These are phyloP conservation scores for Fragilaria crotonensis DNA, from an alignment of 108 stramenopile genomes.

Conservation along the genomic window DNA sequence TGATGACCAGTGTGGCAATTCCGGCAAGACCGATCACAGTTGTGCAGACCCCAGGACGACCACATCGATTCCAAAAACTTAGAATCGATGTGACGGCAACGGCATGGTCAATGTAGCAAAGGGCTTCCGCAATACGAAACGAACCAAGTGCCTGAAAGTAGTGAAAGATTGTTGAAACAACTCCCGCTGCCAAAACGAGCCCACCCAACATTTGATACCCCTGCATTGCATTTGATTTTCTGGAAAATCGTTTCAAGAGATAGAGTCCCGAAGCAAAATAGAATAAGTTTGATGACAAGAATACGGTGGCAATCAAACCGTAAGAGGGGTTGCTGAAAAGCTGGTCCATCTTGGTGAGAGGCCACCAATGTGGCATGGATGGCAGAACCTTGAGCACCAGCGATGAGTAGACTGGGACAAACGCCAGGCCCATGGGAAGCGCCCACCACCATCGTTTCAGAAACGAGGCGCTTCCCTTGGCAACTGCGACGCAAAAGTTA, in stretches of 20 bases:
- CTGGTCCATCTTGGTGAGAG: slow-evolving; percentile 19
- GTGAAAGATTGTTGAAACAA: slow-evolving; percentile 34
- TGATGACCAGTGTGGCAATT: slow-evolving; percentile 5
- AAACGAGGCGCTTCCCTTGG: too few species aligned
- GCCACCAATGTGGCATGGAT: slow-evolving; percentile 31
- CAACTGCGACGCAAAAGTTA: background rate
- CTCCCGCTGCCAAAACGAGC: slow-evolving; percentile 24
- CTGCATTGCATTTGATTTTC: background rate
- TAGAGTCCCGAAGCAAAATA: slow-evolving; percentile 22
- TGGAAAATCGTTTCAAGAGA: slow-evolving; percentile 6
- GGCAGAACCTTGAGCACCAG: slow-evolving; percentile 12
- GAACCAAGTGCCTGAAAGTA: slow-evolving; percentile 31
- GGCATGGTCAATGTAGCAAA: slow-evolving; percentile 41
- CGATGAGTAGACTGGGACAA: slow-evolving; percentile 20
- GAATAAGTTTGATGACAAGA: slow-evolving; percentile 25
- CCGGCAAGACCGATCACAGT: slow-evolving; percentile 20
- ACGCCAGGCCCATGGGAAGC: slow-evolving; percentile 19
- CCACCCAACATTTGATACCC: slow-evolving; percentile 9
- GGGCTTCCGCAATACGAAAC: slow-evolving; percentile 19
- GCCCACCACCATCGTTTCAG: slow-evolving; percentile 25
- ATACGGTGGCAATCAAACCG: slow-evolving; percentile 10
- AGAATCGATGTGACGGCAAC: slow-evolving; percentile 24
- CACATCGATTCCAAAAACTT: slow-evolving; percentile 33
- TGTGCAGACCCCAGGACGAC: slow-evolving; percentile 15
- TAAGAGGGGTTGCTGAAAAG: slow-evolving; percentile 7